Base-by-base conservation (phyloP, 2,329 filamentous ascomycete genomes). In the Biscogniauxia sp. region DNA sequence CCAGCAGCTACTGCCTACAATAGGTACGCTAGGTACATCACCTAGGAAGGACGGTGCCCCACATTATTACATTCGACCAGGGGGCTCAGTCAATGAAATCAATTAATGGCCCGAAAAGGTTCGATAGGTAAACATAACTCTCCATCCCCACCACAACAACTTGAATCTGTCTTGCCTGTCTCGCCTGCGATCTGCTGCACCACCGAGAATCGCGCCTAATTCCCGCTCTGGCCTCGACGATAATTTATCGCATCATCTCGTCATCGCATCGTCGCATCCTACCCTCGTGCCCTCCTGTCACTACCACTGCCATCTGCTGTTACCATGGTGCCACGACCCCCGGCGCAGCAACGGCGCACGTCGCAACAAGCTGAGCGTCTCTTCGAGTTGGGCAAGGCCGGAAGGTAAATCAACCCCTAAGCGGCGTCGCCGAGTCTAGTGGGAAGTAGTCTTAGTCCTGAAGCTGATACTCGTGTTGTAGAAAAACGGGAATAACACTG, bases 401-500 rank as follows among this genome's bases (percentile, higher is more conserved):
- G 82, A 70, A 80, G 82, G 82, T 81, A 75, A 61, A 64, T 55
- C 49, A 19, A 32, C 4, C 28, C 28, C 28, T 32, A 13, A 32
- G 28, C 28, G 11, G 28, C 53, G n/a, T 3, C 37, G 8, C n/a
- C 32, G 19, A 20, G 13, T 17, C 11, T 32, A 20, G 2, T 45
- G 9, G 8, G 13, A 37, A 37, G 53, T 6, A 19, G 23, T n/a
- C 17, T 8, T 11, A n/a, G 19, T 11, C 13, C 53, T 20, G 28
- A 49, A n/a, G 41, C 61, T 65, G 26, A 66, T 55, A 8, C 5
- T 7, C 13, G 5, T 25, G 64, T 65, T 54, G 55, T 67, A 97
- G 94, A 68, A 96, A 96, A 83, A 99, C 95, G 0, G 95, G 95
- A 52, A 84, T 96, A 25, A 90, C 87, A 0, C 77, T 98, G 32